These are phyloP conservation scores for Friedmanniomyces endolithicus DNA, from an alignment of 495 filamentous ascomycete species.

Conservation along the genomic window DNA sequence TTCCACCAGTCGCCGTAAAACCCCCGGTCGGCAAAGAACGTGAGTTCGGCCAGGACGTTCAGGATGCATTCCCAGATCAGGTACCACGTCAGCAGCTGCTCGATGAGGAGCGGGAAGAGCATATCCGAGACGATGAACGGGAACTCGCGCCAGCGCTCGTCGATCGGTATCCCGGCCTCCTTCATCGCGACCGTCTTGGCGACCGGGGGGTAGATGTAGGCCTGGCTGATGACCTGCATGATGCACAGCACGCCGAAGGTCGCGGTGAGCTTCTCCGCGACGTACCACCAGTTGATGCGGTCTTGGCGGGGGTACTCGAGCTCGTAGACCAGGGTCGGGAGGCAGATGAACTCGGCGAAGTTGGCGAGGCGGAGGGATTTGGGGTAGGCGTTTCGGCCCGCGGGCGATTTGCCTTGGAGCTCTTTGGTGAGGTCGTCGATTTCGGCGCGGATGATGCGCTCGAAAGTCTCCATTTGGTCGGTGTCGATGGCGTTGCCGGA, in stretches of 20 bases:
- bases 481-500: constrained; percentile 43
- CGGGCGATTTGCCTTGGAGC: constrained; percentile 43
- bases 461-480: constrained; percentile 47
- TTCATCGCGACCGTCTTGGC: constrained; percentile 53
- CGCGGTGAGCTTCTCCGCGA: constrained; percentile 53
- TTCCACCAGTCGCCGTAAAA: constrained; percentile 65
- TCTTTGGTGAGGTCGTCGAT: constrained; percentile 49
- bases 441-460: constrained; percentile 48
- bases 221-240: constrained; percentile 41
- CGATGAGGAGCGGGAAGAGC: constrained; percentile 63
- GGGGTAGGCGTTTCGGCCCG: constrained; percentile 41
- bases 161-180: constrained; percentile 44
- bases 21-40: constrained; percentile 59
- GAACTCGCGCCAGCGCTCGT: constrained; percentile 49
- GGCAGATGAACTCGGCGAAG: constrained; percentile 56
- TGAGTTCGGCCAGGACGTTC: constrained; percentile 62
- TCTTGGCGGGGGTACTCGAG: constrained; percentile 61
- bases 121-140: constrained; percentile 58
- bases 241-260: constrained; percentile 56
- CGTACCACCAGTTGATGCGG: constrained; percentile 56
- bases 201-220: constrained; percentile 53
- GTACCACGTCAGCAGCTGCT: constrained; percentile 59
- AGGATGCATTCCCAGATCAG: constrained; percentile 72
- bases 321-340: constrained; percentile 67
- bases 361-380: constrained; percentile 53